phyloP scores from a whole-genome alignment of 2,329 filamentous ascomycete genomes.

The Capronia americana region DNA sequence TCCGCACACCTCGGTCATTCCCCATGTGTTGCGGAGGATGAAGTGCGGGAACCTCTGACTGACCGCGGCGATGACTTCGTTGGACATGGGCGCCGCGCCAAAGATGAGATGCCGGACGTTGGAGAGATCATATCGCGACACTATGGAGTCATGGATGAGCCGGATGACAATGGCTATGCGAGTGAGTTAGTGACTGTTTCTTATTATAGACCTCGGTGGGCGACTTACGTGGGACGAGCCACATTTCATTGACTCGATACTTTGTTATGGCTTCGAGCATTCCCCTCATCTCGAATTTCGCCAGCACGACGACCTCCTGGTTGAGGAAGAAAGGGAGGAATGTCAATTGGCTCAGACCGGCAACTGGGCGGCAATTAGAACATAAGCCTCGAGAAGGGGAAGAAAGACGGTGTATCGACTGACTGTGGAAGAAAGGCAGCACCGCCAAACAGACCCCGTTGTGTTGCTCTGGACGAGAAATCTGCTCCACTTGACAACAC shows the following conservation, averaged over 20 bases:
- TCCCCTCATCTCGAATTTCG: slow-evolving; percentile 29
- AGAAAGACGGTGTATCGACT: not conserved
- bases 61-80: slow-evolving; percentile 73
- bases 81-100: slow-evolving; percentile 77
- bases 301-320: slow-evolving; percentile 29
- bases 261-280: slow-evolving; percentile 29
- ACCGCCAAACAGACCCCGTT: slow-evolving; percentile 21
- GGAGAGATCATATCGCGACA: slow-evolving; percentile 62
- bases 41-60: slow-evolving; percentile 67
- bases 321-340: slow-evolving; percentile 26
- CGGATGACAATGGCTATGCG: slow-evolving; percentile 26
- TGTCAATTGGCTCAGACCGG: slow-evolving; percentile 26
- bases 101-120: slow-evolving; percentile 71
- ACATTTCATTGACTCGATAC: slow-evolving; percentile 28
- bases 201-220: not conserved
- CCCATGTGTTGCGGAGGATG: slow-evolving; percentile 74
- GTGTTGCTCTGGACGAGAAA: slow-evolving; percentile 15
- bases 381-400: slow-evolving; percentile 1
- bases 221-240: slow-evolving; percentile 32
- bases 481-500: slow-evolving; percentile 20
- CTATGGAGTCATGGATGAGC: slow-evolving; percentile 26
- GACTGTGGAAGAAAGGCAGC: slow-evolving; percentile 28
- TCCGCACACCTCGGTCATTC: slow-evolving; percentile 71
- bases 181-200: not conserved
- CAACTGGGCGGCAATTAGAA: slow-evolving; percentile 14